Percentiles rank a stretch among this genome's conserved stretches.
Evolutionary conservation across 345 rosid genomes (phyloP).

Genomic region (Citrus trifoliata): DNA sequence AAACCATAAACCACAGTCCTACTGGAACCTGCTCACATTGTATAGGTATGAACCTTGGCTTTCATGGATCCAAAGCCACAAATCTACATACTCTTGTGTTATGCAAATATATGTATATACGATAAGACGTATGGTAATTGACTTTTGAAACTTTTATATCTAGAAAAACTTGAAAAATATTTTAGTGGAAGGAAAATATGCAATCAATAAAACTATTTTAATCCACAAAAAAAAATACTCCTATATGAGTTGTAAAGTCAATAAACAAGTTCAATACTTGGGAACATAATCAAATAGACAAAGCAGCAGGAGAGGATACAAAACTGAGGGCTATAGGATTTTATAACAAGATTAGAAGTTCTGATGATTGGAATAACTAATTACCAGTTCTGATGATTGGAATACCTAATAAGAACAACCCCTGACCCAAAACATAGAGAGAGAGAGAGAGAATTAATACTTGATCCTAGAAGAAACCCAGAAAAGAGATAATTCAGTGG

Average conservation of each 20-base stretch:
- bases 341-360: not conserved
- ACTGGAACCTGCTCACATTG: not conserved
- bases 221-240: not conserved
- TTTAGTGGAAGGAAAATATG: not conserved
- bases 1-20: not conserved
- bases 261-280: not conserved
- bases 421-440: too few relatives aligned
- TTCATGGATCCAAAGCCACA: not conserved
- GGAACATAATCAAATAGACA: not conserved
- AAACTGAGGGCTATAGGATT: not conserved
- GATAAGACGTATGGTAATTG: not conserved
- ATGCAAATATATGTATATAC: not conserved
- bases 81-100: not conserved
- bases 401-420: too few relatives aligned
- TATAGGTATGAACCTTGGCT: not conserved
- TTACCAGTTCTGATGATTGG: too few relatives aligned
- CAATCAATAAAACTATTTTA: not conserved
- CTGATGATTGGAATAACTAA: too few relatives aligned
- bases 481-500: not conserved
- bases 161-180: not conserved
- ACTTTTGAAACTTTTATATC: not conserved
- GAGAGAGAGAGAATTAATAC: too few relatives aligned
- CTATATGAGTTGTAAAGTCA: not conserved
- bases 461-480: not conserved
- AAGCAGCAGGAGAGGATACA: not conserved